Evolutionary conservation across 106 monocot species (phyloP), one percentile per base, ranked within the genome.

Genomic region (Posidonia australis): DNA sequence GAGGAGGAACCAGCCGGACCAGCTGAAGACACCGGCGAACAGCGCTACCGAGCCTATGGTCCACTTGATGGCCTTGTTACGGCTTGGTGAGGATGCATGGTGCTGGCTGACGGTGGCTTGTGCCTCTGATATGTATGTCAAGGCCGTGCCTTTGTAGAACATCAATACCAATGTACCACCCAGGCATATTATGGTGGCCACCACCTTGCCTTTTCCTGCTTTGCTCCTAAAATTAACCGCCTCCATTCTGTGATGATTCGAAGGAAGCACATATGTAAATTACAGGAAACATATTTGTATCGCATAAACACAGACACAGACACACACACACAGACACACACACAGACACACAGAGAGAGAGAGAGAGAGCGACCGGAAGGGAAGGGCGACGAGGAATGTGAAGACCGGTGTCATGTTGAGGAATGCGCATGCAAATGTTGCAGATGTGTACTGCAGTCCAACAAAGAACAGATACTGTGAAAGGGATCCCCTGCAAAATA

Each of bases 1-100:
- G 14, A 92, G 41, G 2, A 88, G 53, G 52, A 92, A 88, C 92
- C 92, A 92, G 1, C 66, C 70, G 1, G 82, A 80, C 82, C 80
- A 88, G 44, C 48, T 43, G 14, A 83, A 54, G 58, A 72, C 66
- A 17, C 71, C 77, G 0, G 44, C 68, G 10, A 92, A 60, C 20
- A 88, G 59, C 0, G 76, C 58, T 9, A 82, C 0, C 1, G 85
- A 70, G 1, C 92, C 92, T 16, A 82, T 5, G 41, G 74, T 77
- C 18, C 30, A 29, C 20, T 29, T 25, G 2, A 60, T 19, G 16
- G 32, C 28, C 5, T 10, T 22, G 0, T 26, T 14, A 20, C 24
- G 25, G 5, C 29, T 25, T n/a, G 48, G 16, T 10, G 20, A 47
- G 1, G 21, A 16, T 25, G 24, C 23, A 18, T 18, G 41, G 42